Percentiles rank a stretch among this genome's conserved stretches.
Conservation (phyloP, 2,329 filamentous ascomycete species). For the Dryadomyces quercus-mongolicae region DNA sequence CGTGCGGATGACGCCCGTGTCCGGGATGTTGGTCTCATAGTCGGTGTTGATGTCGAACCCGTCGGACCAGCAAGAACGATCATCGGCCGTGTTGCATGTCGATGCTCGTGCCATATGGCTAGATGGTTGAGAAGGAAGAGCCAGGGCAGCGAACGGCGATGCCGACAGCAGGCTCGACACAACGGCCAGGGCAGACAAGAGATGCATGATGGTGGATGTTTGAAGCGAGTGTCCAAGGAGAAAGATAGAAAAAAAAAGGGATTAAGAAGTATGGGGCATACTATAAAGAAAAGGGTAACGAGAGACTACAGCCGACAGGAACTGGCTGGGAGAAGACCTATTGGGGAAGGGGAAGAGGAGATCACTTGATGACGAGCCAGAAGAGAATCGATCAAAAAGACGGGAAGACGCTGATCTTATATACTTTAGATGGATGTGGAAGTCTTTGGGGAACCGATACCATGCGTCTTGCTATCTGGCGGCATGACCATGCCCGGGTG, state of each 20-base stretch:
- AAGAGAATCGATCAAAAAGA: neutral
- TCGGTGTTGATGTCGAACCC: slow-evolving; percentile 11
- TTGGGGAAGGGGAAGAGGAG: neutral
- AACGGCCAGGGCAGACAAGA: neutral
- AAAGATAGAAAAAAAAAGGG: neutral
- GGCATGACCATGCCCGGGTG: too few species aligned
- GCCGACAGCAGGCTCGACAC: neutral
- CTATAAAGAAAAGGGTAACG: neutral
- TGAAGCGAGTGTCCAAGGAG: neutral
- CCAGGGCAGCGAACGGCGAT: neutral
- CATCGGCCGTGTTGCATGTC: slow-evolving; percentile 8
- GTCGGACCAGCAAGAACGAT: slow-evolving; percentile 9
- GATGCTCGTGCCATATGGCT: neutral
- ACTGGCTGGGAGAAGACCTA: neutral
- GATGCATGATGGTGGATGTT: neutral
- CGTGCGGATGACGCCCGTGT: slow-evolving; percentile 6
- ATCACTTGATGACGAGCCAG: neutral
- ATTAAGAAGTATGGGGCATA: neutral
- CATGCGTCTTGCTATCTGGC: neutral
- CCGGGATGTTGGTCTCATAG: slow-evolving; percentile 9
- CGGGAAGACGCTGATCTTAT: neutral
- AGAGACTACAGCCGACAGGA: too few species aligned
- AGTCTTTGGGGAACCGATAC: neutral
- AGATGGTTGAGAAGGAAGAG: neutral
- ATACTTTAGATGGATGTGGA: neutral